These are phyloP conservation scores for Myochromella boudieri DNA, from an alignment of 768 basidiomycete species.

Conservation along the genomic window DNA sequence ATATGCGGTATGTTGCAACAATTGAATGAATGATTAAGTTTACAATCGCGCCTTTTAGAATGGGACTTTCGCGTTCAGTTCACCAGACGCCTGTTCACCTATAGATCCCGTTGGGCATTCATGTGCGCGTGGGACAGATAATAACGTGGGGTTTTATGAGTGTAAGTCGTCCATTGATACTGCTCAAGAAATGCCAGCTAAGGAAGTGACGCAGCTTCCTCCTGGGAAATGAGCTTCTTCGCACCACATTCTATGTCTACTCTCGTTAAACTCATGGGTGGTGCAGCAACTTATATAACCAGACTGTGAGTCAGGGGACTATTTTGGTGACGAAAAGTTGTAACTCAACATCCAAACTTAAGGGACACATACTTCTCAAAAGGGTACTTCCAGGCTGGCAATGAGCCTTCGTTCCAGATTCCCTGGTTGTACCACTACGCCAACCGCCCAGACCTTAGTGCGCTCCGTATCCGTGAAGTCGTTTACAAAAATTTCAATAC, in stretches of 20 bases:
- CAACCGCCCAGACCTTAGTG: conserved; percentile 47
- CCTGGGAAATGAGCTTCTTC: conserved; percentile 56
- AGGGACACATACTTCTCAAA: conserved; percentile 46
- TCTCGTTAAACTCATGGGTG: conserved; percentile 47
- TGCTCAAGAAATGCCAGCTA: neutral
- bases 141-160: conserved; percentile 53
- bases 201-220: conserved; percentile 35
- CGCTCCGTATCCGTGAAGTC: conserved; percentile 41
- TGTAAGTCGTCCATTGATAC: conserved; percentile 29
- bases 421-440: conserved; percentile 53
- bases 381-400: conserved; percentile 47
- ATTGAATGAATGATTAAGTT: too few relatives aligned
- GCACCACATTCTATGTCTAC: conserved; percentile 52
- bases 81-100: conserved; percentile 50
- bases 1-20: conserved; percentile 39
- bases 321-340: neutral
- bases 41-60: conserved; percentile 30
- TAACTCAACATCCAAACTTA: too few relatives aligned
- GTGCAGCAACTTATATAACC: conserved; percentile 37
- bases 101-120: conserved; percentile 46
- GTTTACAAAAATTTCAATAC: conserved; percentile 47
- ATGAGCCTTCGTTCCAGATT: conserved; percentile 48
- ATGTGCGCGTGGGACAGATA: conserved; percentile 48
- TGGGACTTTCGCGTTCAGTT: conserved; percentile 49
- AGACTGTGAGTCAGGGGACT: conserved; percentile 33